phyloP scores from a whole-genome alignment of 257 asterid species.

The Capsicum baccatum region DNA sequence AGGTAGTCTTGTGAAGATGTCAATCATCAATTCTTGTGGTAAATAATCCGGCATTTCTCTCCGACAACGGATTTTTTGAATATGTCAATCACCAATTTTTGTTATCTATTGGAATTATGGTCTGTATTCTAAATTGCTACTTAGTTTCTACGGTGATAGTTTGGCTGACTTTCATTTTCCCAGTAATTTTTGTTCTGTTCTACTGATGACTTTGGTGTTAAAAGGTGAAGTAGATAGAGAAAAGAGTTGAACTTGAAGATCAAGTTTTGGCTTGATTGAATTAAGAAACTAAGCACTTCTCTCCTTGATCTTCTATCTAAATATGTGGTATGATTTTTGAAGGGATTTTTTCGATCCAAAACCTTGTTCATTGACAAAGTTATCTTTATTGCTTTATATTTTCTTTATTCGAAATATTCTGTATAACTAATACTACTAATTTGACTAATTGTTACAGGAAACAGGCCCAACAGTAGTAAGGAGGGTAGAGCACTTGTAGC shows the following conservation, averaged over 20 bases:
- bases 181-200: background rate
- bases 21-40: conserved; percentile 30
- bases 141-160: background rate
- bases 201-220: background rate
- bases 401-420: background rate
- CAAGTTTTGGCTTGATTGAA: background rate
- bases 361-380: background rate
- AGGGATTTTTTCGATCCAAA: background rate
- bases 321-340: background rate
- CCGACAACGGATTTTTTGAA: too few species aligned
- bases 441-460: background rate
- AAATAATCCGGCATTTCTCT: background rate
- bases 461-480: background rate
- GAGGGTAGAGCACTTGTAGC: background rate
- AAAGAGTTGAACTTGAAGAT: background rate
- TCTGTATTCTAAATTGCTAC: background rate
- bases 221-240: background rate
- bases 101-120: too few species aligned
- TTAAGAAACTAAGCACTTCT: background rate
- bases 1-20: conserved; percentile 24
- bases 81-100: too few species aligned
- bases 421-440: background rate
- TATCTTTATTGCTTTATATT: background rate
- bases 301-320: background rate
- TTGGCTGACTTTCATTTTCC: background rate